Base-by-base conservation (phyloP, 129 eudicot genomes). In the Helianthus tuberosus region DNA sequence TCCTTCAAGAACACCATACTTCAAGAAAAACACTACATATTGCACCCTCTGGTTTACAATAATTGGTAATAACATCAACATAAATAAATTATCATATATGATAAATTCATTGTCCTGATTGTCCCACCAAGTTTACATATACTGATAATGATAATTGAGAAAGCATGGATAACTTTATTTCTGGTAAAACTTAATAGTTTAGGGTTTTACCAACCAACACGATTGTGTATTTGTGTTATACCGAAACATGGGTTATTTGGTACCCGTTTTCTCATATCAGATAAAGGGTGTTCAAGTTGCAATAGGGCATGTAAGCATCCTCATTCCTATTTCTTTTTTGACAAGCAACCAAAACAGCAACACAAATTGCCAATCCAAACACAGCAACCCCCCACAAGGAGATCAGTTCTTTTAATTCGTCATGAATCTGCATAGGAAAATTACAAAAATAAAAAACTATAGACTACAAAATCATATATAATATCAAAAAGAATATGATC, bases 351-450 rank as follows among this genome's bases (percentile, higher is more conserved):
- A 66, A 53, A 38, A 38, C 58, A 48, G 80, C 84, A 12, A 76
- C 84, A 60, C 51, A 69, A 71, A 85, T 61, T 35, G 76, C 77
- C 25, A 85, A 65, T 55, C 77, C 86, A 61, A 82, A 75, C 51
- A 75, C 61, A 27, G 62, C 80, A 13, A 53, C 64, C 11, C 77
- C 81, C 86, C 86, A 82, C n/a, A 62, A 48, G 58, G 72, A 58
- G 58, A n/a, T 66, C 5, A 81, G 72, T 6, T 43, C 46, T 3
- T 2, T 38, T 5, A 68, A 27, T 29, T 75, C 67, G 25, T 52
- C 15, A 16, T 71, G 74, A 63, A 60, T 78, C 84, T 82, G 80
- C 73, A 71, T 23, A 78, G 5, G 54, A 44, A n/a, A 14, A 20
- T 15, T 46, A 58, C 38, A 5, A 44, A 43, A 7, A 43, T 1